A percentile compares a stretch with the other conserved stretches of the same genome.
phyloP scores from a whole-genome alignment of 208 protist species.

The Wallacemonas sp. region DNA sequence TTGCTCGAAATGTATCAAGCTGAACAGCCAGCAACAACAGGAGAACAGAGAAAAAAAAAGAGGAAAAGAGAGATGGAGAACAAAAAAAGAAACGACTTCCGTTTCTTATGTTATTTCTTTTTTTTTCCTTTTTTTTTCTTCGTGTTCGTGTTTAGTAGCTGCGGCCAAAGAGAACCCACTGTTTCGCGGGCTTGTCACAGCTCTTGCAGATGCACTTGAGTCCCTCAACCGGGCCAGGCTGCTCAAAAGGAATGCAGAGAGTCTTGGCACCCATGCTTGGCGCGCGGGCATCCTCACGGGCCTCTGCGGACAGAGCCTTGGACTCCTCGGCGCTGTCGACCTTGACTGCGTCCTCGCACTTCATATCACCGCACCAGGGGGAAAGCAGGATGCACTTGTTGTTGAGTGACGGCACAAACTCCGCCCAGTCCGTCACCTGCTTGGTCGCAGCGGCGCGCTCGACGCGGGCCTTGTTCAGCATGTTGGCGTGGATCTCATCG shows the following conservation, averaged over 20 bases:
- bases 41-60: neutral
- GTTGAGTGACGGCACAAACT: constrained; percentile 94
- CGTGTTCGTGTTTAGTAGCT: constrained; percentile 86
- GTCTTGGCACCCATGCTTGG: constrained; percentile 96
- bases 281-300: constrained; percentile 77
- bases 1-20: too few relatives aligned
- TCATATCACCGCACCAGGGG: constrained; percentile 91
- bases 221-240: constrained; percentile 77
- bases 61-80: constrained; percentile 11
- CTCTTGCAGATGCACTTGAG: constrained; percentile 90
- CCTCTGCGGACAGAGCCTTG: constrained; percentile 58
- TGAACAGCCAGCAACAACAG: neutral
- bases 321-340: constrained; percentile 88
- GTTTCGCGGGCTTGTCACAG: constrained; percentile 65
- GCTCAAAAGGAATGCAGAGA: constrained; percentile 96
- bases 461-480: constrained; percentile 73
- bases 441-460: constrained; percentile 54
- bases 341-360: constrained; percentile 96
- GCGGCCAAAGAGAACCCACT: constrained; percentile 87
- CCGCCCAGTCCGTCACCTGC: constrained; percentile 79
- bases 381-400: constrained; percentile 84
- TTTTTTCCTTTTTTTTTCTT: too few relatives aligned
- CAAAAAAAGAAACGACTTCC: constrained; percentile 8
- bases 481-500: constrained; percentile 90
- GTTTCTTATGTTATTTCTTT: too few relatives aligned